Percentiles rank a stretch among this genome's conserved stretches.
Evolutionary conservation across 2,329 filamentous ascomycete species (phyloP).

Genomic region (Tolypocladium ovalisporum): DNA sequence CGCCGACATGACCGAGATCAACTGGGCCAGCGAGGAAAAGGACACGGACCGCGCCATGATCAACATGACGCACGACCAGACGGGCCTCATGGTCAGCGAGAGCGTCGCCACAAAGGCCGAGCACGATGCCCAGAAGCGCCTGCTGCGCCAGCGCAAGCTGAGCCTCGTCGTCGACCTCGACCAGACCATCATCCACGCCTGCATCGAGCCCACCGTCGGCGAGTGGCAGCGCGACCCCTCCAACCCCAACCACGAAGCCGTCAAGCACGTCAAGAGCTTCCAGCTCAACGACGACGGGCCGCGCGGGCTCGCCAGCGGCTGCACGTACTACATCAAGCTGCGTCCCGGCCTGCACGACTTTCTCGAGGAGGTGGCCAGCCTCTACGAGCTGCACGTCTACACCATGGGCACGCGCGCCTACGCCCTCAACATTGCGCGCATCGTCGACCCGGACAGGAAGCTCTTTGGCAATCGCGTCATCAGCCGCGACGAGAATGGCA

Average conservation of each 20-base stretch:
- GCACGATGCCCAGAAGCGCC: slow-evolving; percentile 72
- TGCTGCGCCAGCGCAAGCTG: slow-evolving; percentile 72
- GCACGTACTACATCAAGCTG: slow-evolving; percentile 97
- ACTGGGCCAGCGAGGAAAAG: slow-evolving; percentile 69
- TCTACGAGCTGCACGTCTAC: slow-evolving; percentile 96
- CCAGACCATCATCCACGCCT: slow-evolving; percentile 97
- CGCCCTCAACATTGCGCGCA: slow-evolving; percentile 79
- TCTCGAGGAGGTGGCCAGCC: slow-evolving; percentile 60
- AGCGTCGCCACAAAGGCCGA: slow-evolving; percentile 73
- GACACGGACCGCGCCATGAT: slow-evolving; percentile 83
- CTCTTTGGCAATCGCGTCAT: slow-evolving; percentile 92
- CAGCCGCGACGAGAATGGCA: slow-evolving; percentile 94
- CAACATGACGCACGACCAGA: slow-evolving; percentile 90
- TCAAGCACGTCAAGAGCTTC: slow-evolving; percentile 81
- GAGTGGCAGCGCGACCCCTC: slow-evolving; percentile 86
- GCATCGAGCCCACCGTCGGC: slow-evolving; percentile 88
- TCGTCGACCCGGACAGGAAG: slow-evolving; percentile 81
- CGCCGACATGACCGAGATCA: slow-evolving; percentile 87
- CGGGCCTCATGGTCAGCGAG: slow-evolving; percentile 72
- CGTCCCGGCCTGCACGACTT: slow-evolving; percentile 79
- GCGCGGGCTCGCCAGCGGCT: slow-evolving; percentile 56
- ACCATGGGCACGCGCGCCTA: slow-evolving; percentile 99
- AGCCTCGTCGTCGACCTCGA: slow-evolving; percentile 94
- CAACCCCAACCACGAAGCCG: slow-evolving; percentile 83
- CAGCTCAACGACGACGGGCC: slow-evolving; percentile 80